Evolutionary conservation across 176 grass and related monocot species (phyloP).

Genomic region (Rhynchospora pubera): DNA sequence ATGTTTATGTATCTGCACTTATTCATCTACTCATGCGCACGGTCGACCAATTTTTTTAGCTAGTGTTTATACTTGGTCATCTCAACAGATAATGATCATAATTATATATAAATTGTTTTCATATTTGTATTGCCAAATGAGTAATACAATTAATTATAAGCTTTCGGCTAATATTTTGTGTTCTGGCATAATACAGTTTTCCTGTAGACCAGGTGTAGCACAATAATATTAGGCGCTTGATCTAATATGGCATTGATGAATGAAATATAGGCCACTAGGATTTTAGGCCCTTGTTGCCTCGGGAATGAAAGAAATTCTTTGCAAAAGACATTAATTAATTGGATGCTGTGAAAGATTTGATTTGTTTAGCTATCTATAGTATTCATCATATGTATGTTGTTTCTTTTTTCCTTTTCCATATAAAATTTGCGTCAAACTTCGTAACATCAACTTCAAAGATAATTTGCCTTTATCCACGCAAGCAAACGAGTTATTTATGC

Average conservation of each 20-base stretch:
- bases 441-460: neutral
- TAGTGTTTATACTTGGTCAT: no score
- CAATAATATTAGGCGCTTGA: neutral
- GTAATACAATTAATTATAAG: no score
- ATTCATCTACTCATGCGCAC: no score
- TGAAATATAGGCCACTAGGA: constrained; percentile 27
- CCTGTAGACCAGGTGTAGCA: constrained; percentile 3
- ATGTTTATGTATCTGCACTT: neutral
- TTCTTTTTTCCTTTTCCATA: neutral
- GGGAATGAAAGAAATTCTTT: constrained; percentile 69
- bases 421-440: neutral
- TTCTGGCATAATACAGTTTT: neutral
- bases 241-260: constrained; percentile 14
- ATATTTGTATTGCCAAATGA: no score
- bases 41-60: no score
- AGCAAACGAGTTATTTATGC: neutral
- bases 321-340: constrained; percentile 25
- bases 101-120: no score
- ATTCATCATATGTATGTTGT: neutral
- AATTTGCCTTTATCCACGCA: neutral
- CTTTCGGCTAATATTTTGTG: no score
- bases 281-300: constrained; percentile 22
- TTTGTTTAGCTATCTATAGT: constrained; percentile 22
- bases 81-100: no score
- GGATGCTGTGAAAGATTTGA: constrained; percentile 28